Evolutionary conservation across 2,329 filamentous ascomycete genomes (phyloP), one percentile per base, ranked within the genome.

Genomic region (Colletotrichum karsti): DNA sequence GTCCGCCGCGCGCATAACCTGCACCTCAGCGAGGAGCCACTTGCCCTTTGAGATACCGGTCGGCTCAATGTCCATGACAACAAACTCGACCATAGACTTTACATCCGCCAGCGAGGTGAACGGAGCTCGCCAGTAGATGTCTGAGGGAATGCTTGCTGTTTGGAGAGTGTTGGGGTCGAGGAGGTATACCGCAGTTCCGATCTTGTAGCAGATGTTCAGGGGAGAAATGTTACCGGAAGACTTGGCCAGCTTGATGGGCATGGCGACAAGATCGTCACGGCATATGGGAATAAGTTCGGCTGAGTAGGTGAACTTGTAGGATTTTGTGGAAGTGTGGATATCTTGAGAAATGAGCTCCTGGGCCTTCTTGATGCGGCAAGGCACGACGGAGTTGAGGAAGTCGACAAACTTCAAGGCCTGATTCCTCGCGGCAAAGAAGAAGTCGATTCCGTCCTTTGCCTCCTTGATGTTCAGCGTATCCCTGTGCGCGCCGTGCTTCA

Each of bases 391-490:
- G 73, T 90, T 90, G 69, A 98, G 84, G 78, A 98, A 97, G 80
- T 98, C 95, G 69, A 97, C 89, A 78, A 97, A 95, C 75, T 93
- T 94, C 76, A 97, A 94, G 7, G 95, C 95, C 74, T 97, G 93
- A 76, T 98, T 99, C 74, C 93, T 87, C 66, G 92, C 90, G 0
- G 93, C 88, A 77, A 96, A 99, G 86, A 91, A 99, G 80, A 99
- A 99, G 78, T 99, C 96, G 67, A 99, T 91, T 2, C 96, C 96
- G 74, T 98, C 94, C 81, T 95, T 95, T 28, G 93, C 93, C 82
- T 99, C 96, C 78, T 97, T 98, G 82, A 99, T 99, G 79, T 98
- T 99, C 81, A 98, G 95, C 1, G 95, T 96, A 73, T 99, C 95
- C 72, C 90, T 89, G 79, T 97, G 95, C 4, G 95, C 96, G 63